Evolutionary conservation across 2,329 filamentous ascomycete species (phyloP).

Genomic region (Clonostachys rhizophaga): DNA sequence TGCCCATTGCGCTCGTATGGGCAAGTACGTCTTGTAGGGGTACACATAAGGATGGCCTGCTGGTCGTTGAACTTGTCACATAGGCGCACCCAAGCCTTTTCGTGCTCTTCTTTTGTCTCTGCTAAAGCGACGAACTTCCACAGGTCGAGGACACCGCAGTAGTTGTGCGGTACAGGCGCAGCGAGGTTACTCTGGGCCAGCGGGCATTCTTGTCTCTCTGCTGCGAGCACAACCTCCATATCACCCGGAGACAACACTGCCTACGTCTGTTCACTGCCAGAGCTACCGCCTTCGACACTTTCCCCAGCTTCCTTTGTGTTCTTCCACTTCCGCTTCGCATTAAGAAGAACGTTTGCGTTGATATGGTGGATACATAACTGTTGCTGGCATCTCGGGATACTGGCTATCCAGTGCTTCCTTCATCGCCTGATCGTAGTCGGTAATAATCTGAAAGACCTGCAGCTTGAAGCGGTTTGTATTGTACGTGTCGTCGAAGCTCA

Average conservation of each 20-base stretch:
- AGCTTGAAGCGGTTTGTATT: slow-evolving; percentile 4
- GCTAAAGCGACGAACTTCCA: background rate
- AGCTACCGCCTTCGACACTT: too few species aligned
- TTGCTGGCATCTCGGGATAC: background rate
- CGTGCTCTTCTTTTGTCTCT: too few species aligned
- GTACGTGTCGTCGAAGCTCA: slow-evolving; percentile 5
- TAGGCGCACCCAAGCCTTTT: too few species aligned
- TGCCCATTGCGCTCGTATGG: too few species aligned
- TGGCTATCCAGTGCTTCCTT: slow-evolving; percentile 1
- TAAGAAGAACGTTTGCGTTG: background rate
- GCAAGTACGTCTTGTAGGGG: too few species aligned
- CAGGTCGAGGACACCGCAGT: background rate
- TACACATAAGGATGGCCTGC: too few species aligned
- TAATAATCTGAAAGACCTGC: slow-evolving; percentile 2
- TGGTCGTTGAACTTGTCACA: too few species aligned
- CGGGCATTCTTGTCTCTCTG: background rate
- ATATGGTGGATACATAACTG: background rate
- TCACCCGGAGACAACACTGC: background rate
- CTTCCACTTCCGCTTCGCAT: background rate
- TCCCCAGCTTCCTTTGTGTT: too few species aligned
- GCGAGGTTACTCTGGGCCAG: background rate
- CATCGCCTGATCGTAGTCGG: slow-evolving; percentile 2
- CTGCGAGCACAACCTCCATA: background rate
- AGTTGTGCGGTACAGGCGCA: background rate
- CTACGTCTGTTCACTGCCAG: too few species aligned